These are phyloP conservation scores for Aegilops umbellulata DNA, from an alignment of 176 grass and related monocot genomes.

Conservation along the genomic window DNA sequence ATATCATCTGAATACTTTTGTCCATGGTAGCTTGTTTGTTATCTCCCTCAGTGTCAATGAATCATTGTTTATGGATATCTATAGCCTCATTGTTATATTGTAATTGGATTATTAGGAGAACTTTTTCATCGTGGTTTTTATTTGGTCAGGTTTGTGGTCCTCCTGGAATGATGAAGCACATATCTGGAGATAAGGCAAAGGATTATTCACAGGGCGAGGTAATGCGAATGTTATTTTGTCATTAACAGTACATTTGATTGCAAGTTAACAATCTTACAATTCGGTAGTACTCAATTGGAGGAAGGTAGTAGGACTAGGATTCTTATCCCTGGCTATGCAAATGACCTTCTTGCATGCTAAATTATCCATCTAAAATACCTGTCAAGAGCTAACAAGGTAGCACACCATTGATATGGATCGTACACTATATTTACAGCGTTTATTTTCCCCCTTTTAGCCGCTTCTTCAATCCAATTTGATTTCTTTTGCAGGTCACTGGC, in stretches of 20 bases:
- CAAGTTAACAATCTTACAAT: background rate
- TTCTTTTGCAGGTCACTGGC: slow-evolving; percentile 60
- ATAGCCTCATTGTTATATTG: background rate
- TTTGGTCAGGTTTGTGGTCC: slow-evolving; percentile 84
- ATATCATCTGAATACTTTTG: background rate
- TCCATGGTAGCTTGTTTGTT: background rate
- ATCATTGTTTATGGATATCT: background rate
- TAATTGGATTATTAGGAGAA: background rate
- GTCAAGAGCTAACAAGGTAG: background rate
- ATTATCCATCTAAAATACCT: background rate
- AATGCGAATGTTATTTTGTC: background rate
- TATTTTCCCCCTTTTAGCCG: background rate
- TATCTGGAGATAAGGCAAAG: slow-evolving; percentile 88
- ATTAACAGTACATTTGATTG: background rate
- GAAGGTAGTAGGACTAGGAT: background rate
- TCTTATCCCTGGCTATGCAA: background rate
- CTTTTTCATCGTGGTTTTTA: background rate
- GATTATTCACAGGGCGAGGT: slow-evolving; percentile 94
- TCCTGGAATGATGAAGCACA: slow-evolving; percentile 94
- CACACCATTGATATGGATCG: background rate
- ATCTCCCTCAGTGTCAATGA: background rate
- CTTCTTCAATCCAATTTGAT: background rate
- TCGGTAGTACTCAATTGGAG: background rate
- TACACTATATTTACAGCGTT: background rate
- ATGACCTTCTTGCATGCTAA: background rate